Conservation (phyloP, 1,284 basidiomycete species). For the Earliella scabrosa region DNA sequence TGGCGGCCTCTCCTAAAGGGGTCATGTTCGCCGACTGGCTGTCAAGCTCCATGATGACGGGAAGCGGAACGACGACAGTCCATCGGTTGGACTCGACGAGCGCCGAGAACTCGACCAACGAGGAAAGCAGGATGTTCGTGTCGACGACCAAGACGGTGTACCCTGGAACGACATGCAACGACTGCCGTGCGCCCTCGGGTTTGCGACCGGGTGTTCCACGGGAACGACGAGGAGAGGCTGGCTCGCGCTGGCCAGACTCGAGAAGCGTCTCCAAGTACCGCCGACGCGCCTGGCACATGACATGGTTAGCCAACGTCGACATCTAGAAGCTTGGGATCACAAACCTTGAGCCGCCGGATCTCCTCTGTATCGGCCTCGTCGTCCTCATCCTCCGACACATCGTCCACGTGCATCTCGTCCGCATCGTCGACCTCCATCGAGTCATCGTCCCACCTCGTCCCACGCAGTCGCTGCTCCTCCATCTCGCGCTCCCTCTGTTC, state of each 20-base stretch:
- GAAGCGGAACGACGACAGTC: conserved; percentile 91
- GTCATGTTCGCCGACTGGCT: conserved; percentile 77
- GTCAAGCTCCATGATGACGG: conserved; percentile 96
- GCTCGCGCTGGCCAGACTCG: conserved; percentile 44
- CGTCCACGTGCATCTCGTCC: conserved; percentile 39
- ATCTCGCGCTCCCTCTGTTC: conserved; percentile 65
- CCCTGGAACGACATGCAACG: conserved; percentile 75
- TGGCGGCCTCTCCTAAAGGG: conserved; percentile 72
- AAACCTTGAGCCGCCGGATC: conserved; percentile 78
- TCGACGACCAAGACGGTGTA: conserved; percentile 93
- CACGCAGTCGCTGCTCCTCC: conserved; percentile 65
- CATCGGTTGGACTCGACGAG: conserved; percentile 84
- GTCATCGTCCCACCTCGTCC: conserved; percentile 62
- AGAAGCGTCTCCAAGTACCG: conserved; percentile 66
- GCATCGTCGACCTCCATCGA: conserved; percentile 73
- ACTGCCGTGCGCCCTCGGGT: conserved; percentile 38
- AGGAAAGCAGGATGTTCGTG: conserved; percentile 91
- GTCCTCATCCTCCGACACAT: conserved; percentile 52
- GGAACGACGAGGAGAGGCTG: conserved; percentile 40
- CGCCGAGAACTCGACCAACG: conserved; percentile 70
- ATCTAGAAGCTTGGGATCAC: conserved; percentile 9
- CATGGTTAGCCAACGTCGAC: conserved; percentile 1
- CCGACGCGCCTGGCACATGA: conserved; percentile 58
- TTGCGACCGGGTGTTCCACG: conserved; percentile 35
- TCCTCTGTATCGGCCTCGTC: conserved; percentile 74